Conservation (phyloP, 805 yeast genomes). For the Saturnispora sekii region DNA sequence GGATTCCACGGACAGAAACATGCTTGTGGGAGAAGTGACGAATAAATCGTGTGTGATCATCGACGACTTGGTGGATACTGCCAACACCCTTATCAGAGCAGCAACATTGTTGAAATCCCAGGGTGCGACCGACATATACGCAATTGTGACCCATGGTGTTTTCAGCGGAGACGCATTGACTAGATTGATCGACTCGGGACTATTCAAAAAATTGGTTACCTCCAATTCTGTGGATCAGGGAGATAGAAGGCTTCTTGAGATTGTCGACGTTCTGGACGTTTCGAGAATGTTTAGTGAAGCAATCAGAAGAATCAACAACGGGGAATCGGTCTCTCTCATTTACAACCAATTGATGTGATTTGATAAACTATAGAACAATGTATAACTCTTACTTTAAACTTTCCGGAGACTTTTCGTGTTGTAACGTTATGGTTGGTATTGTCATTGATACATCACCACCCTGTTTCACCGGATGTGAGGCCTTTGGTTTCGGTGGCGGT, state of each 20-base stretch:
- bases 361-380: neutral
- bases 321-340: slow-evolving; percentile 89
- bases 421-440: neutral
- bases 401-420: neutral
- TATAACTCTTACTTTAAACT: neutral
- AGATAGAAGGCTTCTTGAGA: slow-evolving; percentile 38
- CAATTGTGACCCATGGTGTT: slow-evolving; percentile 85
- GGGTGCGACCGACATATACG: slow-evolving; percentile 82
- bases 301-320: slow-evolving; percentile 91
- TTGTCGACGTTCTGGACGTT: slow-evolving; percentile 72
- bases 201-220: slow-evolving; percentile 76
- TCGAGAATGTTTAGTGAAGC: slow-evolving; percentile 88
- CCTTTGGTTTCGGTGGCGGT: neutral
- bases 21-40: slow-evolving; percentile 93
- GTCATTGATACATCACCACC: neutral
- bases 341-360: slow-evolving; percentile 70
- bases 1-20: slow-evolving; percentile 44
- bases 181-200: slow-evolving; percentile 47
- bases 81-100: slow-evolving; percentile 84
- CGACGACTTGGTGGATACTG: slow-evolving; percentile 92
- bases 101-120: slow-evolving; percentile 86
- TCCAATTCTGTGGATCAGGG: slow-evolving; percentile 89
- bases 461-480: neutral
- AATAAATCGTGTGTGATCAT: slow-evolving; percentile 80
- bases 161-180: slow-evolving; percentile 86